Percentiles rank a stretch among this genome's conserved stretches.
Evolutionary conservation across 352 stramenopile species (phyloP).

Genomic region (Pythium periplocum): DNA sequence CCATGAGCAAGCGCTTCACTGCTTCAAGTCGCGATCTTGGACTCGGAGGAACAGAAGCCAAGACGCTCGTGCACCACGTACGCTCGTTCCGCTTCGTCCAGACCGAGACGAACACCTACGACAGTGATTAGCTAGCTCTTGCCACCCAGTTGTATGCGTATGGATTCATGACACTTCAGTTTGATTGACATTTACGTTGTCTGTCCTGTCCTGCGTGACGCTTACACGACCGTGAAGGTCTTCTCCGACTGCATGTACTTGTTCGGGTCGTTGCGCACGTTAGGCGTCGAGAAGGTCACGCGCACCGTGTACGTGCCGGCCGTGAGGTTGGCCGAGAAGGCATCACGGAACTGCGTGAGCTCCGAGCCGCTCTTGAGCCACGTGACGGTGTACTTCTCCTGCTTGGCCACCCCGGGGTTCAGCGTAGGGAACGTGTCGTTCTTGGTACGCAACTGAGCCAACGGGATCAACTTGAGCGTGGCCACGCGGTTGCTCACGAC

Average conservation of each 20-base stretch:
- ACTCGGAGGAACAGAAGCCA: background rate
- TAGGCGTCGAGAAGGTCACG: slow-evolving; percentile 23
- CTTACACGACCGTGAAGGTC: slow-evolving; percentile 15
- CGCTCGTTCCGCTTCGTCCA: too few relatives aligned
- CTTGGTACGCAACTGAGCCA: slow-evolving; percentile 19
- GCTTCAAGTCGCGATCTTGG: slow-evolving; percentile 24
- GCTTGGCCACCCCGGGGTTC: slow-evolving; percentile 16
- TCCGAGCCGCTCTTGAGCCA: slow-evolving; percentile 20
- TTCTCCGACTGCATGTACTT: slow-evolving; percentile 19
- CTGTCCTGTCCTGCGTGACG: background rate
- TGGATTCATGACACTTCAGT: too few relatives aligned
- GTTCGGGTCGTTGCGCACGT: slow-evolving; percentile 23
- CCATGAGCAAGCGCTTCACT: slow-evolving; percentile 22
- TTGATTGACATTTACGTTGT: background rate
- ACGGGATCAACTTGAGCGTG: slow-evolving; percentile 26
- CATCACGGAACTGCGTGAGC: slow-evolving; percentile 10
- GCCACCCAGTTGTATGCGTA: too few relatives aligned
- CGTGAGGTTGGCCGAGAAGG: slow-evolving; percentile 12
- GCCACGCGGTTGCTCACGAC: slow-evolving; percentile 11
- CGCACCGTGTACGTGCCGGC: slow-evolving; percentile 15
- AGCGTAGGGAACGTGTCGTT: slow-evolving; percentile 22
- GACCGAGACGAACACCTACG: too few relatives aligned
- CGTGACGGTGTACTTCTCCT: slow-evolving; percentile 24
- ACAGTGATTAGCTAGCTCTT: too few relatives aligned
- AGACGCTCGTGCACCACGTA: too few relatives aligned